These are phyloP conservation scores for Sporobolomyces roseus DNA, from an alignment of 768 basidiomycete species.

Conservation along the genomic window DNA sequence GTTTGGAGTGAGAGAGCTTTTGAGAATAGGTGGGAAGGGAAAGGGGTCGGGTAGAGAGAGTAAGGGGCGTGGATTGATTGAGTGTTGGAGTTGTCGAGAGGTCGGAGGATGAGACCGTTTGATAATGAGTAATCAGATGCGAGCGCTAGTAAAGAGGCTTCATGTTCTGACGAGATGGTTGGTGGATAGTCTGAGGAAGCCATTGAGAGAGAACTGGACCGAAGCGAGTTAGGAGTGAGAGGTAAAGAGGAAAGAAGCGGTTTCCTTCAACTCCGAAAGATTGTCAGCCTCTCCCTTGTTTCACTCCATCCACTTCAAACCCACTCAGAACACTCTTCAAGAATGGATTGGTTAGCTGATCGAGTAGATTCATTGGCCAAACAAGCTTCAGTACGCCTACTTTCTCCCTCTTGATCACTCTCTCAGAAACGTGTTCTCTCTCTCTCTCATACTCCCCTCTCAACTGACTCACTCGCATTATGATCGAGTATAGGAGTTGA, in stretches of 20 bases:
- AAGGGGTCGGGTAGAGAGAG: constrained; percentile 78
- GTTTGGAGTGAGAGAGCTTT: constrained; percentile 65
- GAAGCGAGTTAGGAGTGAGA: no score
- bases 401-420: not conserved
- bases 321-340: not conserved
- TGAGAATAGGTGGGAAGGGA: constrained; percentile 69
- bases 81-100: constrained; percentile 47
- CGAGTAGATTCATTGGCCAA: constrained; percentile 26
- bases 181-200: constrained; percentile 30
- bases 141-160: constrained; percentile 15
- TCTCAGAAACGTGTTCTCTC: not conserved
- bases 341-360: constrained; percentile 32
- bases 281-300: not conserved
- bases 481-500: constrained; percentile 35
- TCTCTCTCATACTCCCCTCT: not conserved
- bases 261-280: not conserved
- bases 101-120: constrained; percentile 78
- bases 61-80: constrained; percentile 86
- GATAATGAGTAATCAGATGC: constrained; percentile 74
- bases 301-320: not conserved
- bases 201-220: no score
- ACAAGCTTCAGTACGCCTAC: constrained; percentile 27
- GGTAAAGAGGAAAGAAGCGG: not conserved
- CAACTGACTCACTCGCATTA: constrained; percentile 3
- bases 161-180: not conserved